Evolutionary conservation across 2,329 filamentous ascomycete genomes (phyloP).

Genomic region (Fusarium solani-melongenae): DNA sequence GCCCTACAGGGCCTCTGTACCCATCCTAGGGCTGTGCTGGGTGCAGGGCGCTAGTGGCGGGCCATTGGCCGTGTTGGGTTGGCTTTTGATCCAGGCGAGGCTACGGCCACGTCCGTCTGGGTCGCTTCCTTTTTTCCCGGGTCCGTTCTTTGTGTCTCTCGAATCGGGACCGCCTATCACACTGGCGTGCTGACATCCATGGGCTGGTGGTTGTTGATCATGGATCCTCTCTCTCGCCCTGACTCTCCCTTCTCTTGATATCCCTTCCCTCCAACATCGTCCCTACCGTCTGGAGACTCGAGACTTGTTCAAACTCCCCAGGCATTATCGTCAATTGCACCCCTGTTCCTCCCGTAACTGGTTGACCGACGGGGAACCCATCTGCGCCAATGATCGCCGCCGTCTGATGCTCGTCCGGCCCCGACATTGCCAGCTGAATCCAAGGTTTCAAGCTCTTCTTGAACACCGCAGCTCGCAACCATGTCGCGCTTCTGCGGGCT

Average conservation of each 20-base stretch:
- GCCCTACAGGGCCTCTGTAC: slow-evolving; percentile 17
- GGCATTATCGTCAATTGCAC: background rate
- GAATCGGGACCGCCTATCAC: slow-evolving; percentile 28
- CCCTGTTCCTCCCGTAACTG: slow-evolving; percentile 9
- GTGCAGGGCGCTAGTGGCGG: slow-evolving; percentile 20
- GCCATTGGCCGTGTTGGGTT: background rate
- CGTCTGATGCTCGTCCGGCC: slow-evolving; percentile 21
- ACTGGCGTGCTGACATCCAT: slow-evolving; percentile 38
- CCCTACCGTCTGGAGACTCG: background rate
- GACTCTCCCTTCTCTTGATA: slow-evolving; percentile 22
- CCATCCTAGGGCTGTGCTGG: slow-evolving; percentile 39
- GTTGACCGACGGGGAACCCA: slow-evolving; percentile 7
- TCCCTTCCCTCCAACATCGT: slow-evolving; percentile 3
- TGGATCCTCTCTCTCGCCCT: slow-evolving; percentile 5
- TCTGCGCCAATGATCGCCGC: slow-evolving; percentile 36
- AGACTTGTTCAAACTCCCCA: background rate
- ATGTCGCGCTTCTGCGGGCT: slow-evolving; percentile 40
- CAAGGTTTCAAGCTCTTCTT: slow-evolving; percentile 10
- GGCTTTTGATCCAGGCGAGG: slow-evolving; percentile 23
- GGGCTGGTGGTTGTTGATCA: slow-evolving; percentile 6
- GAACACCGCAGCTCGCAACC: slow-evolving; percentile 9
- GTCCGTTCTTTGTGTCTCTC: background rate
- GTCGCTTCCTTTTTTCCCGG: background rate
- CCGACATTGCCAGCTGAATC: slow-evolving; percentile 30
- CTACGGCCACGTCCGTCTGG: slow-evolving; percentile 27